These are phyloP conservation scores for Kalmanozyma brasiliensis DNA, from an alignment of 1,284 basidiomycete species.

Conservation along the genomic window DNA sequence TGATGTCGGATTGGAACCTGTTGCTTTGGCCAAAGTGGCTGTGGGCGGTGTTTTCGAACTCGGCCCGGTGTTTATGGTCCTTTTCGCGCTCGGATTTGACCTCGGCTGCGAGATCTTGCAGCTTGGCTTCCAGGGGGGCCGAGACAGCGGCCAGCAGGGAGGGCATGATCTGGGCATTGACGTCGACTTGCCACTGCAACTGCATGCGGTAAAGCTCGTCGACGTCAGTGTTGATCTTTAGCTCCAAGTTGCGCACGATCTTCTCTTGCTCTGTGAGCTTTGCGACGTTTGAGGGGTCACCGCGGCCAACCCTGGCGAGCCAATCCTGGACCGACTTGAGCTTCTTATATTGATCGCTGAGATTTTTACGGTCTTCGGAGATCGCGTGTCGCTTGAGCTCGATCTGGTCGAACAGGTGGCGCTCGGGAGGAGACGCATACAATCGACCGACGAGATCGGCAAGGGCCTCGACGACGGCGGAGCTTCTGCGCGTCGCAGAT, in stretches of 20 bases:
- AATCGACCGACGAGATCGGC: conserved; percentile 11
- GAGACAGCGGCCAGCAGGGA: not conserved
- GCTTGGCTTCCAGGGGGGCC: conserved; percentile 8
- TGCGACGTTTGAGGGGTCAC: conserved; percentile 2
- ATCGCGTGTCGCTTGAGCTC: conserved; percentile 16
- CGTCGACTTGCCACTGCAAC: conserved; percentile 8
- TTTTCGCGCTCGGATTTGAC: conserved; percentile 10
- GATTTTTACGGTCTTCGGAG: conserved; percentile 14
- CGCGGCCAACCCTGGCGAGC: conserved; percentile 8
- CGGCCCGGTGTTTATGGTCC: conserved; percentile 11
- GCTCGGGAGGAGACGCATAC: conserved; percentile 1
- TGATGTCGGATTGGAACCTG: conserved; percentile 16
- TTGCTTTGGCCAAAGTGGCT: conserved; percentile 1
- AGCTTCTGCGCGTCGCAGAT: not conserved
- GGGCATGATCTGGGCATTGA: conserved; percentile 3
- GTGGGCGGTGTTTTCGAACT: conserved; percentile 1
- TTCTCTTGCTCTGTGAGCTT: conserved; percentile 14
- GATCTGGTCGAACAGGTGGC: conserved; percentile 18
- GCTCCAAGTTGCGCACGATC: not conserved
- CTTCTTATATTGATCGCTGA: conserved; percentile 13
- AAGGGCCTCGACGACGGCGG: conserved; percentile 1
- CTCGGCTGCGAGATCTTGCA: conserved; percentile 11
- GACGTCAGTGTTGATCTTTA: conserved; percentile 11
- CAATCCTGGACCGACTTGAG: conserved; percentile 8
- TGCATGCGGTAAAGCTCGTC: conserved; percentile 16